Base-by-base conservation (phyloP, 768 basidiomycete species). In the Suillus subaureus region DNA sequence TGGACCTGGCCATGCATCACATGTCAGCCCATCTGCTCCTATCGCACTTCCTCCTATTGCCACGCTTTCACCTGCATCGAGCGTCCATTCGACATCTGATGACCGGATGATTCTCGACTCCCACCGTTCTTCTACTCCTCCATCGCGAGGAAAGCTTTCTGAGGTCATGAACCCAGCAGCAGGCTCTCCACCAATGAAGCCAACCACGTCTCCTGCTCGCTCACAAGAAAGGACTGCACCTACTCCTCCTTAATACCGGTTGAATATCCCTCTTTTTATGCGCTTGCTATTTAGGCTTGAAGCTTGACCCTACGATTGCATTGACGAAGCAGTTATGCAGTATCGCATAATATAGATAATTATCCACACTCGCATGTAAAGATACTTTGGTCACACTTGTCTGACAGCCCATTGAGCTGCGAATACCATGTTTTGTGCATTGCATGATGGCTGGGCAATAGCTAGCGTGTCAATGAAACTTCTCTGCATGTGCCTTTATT, bases 41-140 rank as follows among this genome's bases (percentile, higher is more conserved):
- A 85, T 90, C 52, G 82, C 87, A 1, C 80, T 92, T 1, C 91
- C 91, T 57, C 89, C 89, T 0, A 91, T 92, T 67, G 83, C 88
- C 28, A 90, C 89, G 8, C 77, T 92, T 28, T 87, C 89, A 8
- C 88, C 89, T 3, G 74, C 84, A 7, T 87, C 87, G 15, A 83
- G 84, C 5, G 82, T 83, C 18, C 83, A 85, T 18, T 87, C 87
- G 15, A 86, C 87, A 11, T 73, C 75, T n/a, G 79, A 79, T 35
- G 78, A 79, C 33, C 71, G 79, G 12, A 78, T 79, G 71, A 64
- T 42, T 9, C 69, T 76, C 35, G 77, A 76, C 42, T 55, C 78
- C n/a, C 80, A 80, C 31, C 80, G 82, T 35, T 85, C 88, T 15
- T 5, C 63, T 0, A 83, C 87, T 7, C 82, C 86, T 7, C 80